Percentiles rank a stretch among this genome's conserved stretches.
Evolutionary conservation across 164 flowering plant species (phyloP).

Genomic region (Litsea cubeba): DNA sequence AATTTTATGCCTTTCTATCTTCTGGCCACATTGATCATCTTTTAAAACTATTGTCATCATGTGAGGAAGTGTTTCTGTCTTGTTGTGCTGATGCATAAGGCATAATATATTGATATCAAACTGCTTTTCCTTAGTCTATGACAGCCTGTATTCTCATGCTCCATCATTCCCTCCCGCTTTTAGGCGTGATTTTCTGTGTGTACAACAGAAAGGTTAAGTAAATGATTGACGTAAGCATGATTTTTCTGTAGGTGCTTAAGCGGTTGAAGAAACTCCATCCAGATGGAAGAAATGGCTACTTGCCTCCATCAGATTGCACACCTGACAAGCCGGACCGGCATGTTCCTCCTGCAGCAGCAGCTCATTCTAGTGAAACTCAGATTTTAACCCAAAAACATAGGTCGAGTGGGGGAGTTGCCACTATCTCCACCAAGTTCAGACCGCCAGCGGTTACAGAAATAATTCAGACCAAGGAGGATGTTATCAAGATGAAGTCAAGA

Average conservation of each 20-base stretch:
- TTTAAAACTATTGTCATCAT: too few relatives aligned
- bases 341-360: neutral
- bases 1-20: neutral
- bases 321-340: conserved; percentile 19
- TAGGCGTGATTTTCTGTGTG: neutral
- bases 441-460: neutral
- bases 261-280: conserved; percentile 49
- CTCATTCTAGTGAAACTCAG: conserved; percentile 26
- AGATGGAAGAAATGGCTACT: conserved; percentile 31
- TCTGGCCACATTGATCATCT: neutral
- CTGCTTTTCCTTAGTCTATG: neutral
- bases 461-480: conserved; percentile 21
- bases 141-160: neutral
- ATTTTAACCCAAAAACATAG: conserved; percentile 25
- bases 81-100: too few relatives aligned
- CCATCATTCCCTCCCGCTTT: neutral
- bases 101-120: neutral
- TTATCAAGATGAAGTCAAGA: conserved; percentile 20
- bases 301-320: conserved; percentile 20
- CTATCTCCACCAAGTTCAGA: conserved; percentile 41
- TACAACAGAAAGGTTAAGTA: neutral
- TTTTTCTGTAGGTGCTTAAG: conserved; percentile 48
- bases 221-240: neutral
- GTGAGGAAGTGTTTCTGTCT: neutral
- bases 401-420: conserved; percentile 28